Conservation (phyloP, 805 yeast species). For the Candida verbasci region DNA sequence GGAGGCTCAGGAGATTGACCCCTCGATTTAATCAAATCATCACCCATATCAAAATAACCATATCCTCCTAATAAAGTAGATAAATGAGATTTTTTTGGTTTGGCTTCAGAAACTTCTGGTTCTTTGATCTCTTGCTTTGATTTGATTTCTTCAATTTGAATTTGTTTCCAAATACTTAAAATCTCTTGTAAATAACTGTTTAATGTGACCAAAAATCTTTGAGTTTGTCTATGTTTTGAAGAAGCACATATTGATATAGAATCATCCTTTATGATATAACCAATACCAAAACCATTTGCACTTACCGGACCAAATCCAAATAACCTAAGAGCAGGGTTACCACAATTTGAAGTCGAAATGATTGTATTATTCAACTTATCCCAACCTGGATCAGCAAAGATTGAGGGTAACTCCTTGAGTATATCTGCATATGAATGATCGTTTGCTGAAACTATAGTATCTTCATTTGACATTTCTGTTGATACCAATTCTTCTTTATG, state of each 20-base stretch:
- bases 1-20: conserved; percentile 58
- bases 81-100: conserved; percentile 10
- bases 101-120: not conserved
- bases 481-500: conserved; percentile 8
- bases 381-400: conserved; percentile 88
- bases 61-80: conserved; percentile 51
- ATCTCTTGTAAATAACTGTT: conserved; percentile 47
- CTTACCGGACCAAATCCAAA: conserved; percentile 61
- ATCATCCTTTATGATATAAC: conserved; percentile 51
- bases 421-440: not conserved
- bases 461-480: conserved; percentile 9
- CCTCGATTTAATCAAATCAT: conserved; percentile 48
- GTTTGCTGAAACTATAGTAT: conserved; percentile 1
- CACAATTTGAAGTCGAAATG: conserved; percentile 62
- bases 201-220: conserved; percentile 49
- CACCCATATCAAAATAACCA: conserved; percentile 58
- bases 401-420: conserved; percentile 51
- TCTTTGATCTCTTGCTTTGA: not conserved
- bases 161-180: conserved; percentile 20
- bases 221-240: conserved; percentile 59
- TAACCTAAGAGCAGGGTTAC: conserved; percentile 53
- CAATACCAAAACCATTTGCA: conserved; percentile 56
- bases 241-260: conserved; percentile 50
- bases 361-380: conserved; percentile 75
- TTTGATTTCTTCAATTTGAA: conserved; percentile 3